phyloP scores from a whole-genome alignment of 306 rosid species.

The Prosopis cineraria region DNA sequence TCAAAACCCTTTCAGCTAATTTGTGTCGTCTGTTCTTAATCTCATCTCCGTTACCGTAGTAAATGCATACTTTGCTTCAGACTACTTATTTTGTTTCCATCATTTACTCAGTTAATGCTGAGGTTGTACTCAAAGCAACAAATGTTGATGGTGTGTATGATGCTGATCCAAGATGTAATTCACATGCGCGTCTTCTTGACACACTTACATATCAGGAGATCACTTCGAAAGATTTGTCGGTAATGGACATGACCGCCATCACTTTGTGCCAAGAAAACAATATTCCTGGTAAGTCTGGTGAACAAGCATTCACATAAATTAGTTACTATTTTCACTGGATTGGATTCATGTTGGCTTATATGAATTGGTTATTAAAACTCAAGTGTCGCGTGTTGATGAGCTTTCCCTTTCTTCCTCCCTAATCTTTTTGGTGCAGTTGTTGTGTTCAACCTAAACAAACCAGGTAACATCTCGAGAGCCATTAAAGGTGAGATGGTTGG shows the following conservation, averaged over 20 bases:
- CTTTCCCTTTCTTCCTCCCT: slow-evolving; percentile 13
- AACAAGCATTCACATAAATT: slow-evolving; percentile 11
- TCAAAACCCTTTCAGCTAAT: too few species aligned
- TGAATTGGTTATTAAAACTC: neutral
- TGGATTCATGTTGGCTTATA: slow-evolving; percentile 15
- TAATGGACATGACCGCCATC: slow-evolving; percentile 98
- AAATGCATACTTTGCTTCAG: slow-evolving; percentile 10
- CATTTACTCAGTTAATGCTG: slow-evolving; percentile 76
- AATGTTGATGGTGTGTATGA: slow-evolving; percentile 92
- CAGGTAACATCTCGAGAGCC: slow-evolving; percentile 89
- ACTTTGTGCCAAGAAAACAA: slow-evolving; percentile 95
- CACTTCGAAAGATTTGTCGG: slow-evolving; percentile 80
- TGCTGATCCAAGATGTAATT: slow-evolving; percentile 73
- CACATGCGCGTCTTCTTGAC: slow-evolving; percentile 80
- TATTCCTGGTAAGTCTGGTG: slow-evolving; percentile 72
- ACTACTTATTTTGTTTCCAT: slow-evolving; percentile 21
- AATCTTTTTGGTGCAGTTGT: slow-evolving; percentile 61
- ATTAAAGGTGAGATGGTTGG: slow-evolving; percentile 88
- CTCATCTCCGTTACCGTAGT: neutral
- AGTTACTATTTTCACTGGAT: neutral
- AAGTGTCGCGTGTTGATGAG: slow-evolving; percentile 25
- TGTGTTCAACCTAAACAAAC: slow-evolving; percentile 83
- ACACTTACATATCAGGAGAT: slow-evolving; percentile 81
- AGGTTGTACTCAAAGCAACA: slow-evolving; percentile 96
- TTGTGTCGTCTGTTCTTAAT: neutral